These are phyloP conservation scores for Pythium myriotylum DNA, from an alignment of 352 stramenopile genomes.

Conservation along the genomic window DNA sequence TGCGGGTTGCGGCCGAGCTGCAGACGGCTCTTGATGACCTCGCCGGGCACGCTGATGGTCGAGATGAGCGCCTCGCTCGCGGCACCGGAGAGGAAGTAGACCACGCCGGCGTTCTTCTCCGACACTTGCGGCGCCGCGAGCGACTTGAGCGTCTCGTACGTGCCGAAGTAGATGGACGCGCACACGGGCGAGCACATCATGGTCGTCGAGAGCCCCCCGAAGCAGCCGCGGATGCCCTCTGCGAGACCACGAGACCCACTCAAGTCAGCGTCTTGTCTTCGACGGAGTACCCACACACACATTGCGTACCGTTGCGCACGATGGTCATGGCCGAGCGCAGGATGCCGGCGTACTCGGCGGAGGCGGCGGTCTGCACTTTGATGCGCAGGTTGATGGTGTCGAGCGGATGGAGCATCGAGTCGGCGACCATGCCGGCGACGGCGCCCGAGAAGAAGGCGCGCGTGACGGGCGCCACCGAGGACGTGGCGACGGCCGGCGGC, in stretches of 20 bases:
- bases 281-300: too few relatives aligned
- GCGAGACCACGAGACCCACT: neutral
- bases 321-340: conserved; percentile 65
- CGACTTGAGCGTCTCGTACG: conserved; percentile 79
- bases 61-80: conserved; percentile 72
- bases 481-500: conserved; percentile 24
- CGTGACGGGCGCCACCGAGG: conserved; percentile 44
- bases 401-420: conserved; percentile 77
- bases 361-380: conserved; percentile 68
- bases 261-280: neutral
- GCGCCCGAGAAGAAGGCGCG: conserved; percentile 71
- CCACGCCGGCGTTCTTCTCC: conserved; percentile 49
- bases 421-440: conserved; percentile 69
- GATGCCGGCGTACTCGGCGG: conserved; percentile 65
- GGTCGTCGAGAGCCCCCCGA: conserved; percentile 72
- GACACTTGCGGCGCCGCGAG: conserved; percentile 41
- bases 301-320: conserved; percentile 44
- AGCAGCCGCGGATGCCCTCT: conserved; percentile 76
- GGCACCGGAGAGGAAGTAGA: conserved; percentile 75
- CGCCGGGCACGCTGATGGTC: conserved; percentile 66
- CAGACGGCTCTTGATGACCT: conserved; percentile 83
- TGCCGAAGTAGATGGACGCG: conserved; percentile 74
- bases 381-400: conserved; percentile 86
- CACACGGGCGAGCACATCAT: conserved; percentile 73
- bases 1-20: conserved; percentile 76